These are phyloP conservation scores for Gracilaria domingensis DNA, from an alignment of 23 red algal genomes.

Conservation along the genomic window DNA sequence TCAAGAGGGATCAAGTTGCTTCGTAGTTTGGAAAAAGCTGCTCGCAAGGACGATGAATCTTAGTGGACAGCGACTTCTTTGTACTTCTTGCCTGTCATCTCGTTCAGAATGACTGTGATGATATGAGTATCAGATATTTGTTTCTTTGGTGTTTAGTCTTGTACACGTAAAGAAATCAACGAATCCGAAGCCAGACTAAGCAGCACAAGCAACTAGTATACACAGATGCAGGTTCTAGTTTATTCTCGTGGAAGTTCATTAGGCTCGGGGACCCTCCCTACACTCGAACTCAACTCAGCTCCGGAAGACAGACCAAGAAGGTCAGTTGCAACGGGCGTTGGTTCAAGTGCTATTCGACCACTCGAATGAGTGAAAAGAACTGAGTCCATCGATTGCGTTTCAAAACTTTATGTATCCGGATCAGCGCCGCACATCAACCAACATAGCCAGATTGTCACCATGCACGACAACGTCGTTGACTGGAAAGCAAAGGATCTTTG, in stretches of 20 bases:
- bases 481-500: conserved; percentile 59
- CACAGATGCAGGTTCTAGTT: not conserved
- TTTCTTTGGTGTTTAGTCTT: not conserved
- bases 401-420: not conserved
- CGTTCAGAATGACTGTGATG: not conserved
- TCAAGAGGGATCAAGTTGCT: conserved; percentile 54
- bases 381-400: not conserved
- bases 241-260: not conserved
- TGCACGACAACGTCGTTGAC: conserved; percentile 82
- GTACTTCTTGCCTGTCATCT: not conserved
- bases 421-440: conserved; percentile 30
- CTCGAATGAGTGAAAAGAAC: not conserved
- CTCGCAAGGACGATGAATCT: conserved; percentile 66
- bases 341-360: not conserved
- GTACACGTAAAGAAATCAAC: not conserved
- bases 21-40: conserved; percentile 61
- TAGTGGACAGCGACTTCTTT: not conserved
- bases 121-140: not conserved
- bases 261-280: not conserved
- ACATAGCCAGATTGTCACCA: conserved; percentile 85
- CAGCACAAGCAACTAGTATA: not conserved
- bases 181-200: not conserved
- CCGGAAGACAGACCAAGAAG: not conserved
- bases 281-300: not conserved
- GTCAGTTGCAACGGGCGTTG: conserved; percentile 2